Evolutionary conservation across 306 rosid genomes (phyloP).

Genomic region (Begonia masoniana): DNA sequence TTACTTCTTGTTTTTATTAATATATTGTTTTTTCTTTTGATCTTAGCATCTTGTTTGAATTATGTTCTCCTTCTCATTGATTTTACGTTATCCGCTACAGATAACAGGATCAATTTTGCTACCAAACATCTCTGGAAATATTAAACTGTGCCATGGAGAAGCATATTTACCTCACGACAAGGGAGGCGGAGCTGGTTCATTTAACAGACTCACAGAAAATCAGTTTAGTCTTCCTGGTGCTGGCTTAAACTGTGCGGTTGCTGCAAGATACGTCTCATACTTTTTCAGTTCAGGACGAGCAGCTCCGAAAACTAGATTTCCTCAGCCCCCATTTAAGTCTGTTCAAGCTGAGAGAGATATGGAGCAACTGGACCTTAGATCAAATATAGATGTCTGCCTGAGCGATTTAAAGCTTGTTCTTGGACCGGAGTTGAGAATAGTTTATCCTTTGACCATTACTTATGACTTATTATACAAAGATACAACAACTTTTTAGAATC

Average conservation of each 20-base stretch:
- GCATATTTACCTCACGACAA: slow-evolving; percentile 93
- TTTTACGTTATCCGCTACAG: too few species aligned
- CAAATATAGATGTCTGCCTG: slow-evolving; percentile 46
- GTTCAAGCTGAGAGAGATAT: slow-evolving; percentile 39
- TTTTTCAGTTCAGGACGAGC: slow-evolving; percentile 60
- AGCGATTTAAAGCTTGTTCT: slow-evolving; percentile 74
- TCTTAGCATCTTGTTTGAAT: too few species aligned
- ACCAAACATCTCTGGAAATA: slow-evolving; percentile 76
- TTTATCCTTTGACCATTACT: slow-evolving; percentile 82
- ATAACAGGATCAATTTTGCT: slow-evolving; percentile 86
- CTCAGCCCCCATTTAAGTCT: slow-evolving; percentile 46
- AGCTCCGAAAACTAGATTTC: slow-evolving; percentile 29
- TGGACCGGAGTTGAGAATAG: slow-evolving; percentile 89
- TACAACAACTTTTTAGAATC: too few species aligned
- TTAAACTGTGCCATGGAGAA: slow-evolving; percentile 88
- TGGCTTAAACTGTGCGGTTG: slow-evolving; percentile 49
- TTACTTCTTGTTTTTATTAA: too few species aligned
- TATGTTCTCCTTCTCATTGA: too few species aligned
- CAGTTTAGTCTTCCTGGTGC: slow-evolving; percentile 47
- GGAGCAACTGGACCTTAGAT: slow-evolving; percentile 46
- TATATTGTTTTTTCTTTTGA: too few species aligned
- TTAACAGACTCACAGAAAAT: slow-evolving; percentile 54
- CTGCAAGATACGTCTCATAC: slow-evolving; percentile 67
- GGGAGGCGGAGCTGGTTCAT: slow-evolving; percentile 55
- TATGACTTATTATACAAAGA: too few species aligned